phyloP scores from a whole-genome alignment of 805 yeast genomes.

The Millerozyma acaciae region DNA sequence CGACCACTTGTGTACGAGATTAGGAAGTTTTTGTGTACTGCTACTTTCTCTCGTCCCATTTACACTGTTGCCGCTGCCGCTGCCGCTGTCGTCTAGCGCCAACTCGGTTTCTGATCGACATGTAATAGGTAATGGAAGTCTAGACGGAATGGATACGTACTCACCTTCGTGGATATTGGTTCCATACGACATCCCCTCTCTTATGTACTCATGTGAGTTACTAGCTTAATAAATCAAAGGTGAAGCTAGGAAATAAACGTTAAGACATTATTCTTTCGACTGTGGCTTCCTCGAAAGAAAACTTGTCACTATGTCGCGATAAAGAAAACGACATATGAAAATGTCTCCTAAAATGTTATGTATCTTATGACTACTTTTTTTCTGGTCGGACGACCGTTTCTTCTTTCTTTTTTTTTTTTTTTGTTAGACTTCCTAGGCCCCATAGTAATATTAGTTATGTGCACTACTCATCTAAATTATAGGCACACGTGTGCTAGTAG shows the following conservation, averaged over 20 bases:
- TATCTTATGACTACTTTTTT: too few relatives aligned
- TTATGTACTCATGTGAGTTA: too few relatives aligned
- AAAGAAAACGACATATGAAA: too few relatives aligned
- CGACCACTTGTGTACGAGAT: slow-evolving; percentile 70
- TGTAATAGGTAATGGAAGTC: slow-evolving; percentile 26
- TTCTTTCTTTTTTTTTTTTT: neutral
- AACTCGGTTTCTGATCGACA: slow-evolving; percentile 16
- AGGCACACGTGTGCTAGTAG: too few relatives aligned
- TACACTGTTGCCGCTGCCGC: neutral
- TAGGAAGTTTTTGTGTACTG: slow-evolving; percentile 13
- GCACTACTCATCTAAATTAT: neutral
- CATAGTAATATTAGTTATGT: neutral
- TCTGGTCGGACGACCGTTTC: too few relatives aligned
- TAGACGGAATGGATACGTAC: slow-evolving; percentile 21
- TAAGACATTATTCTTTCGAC: too few relatives aligned
- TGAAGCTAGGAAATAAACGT: too few relatives aligned
- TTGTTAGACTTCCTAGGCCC: neutral
- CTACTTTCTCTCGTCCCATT: neutral
- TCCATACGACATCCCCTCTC: slow-evolving; percentile 8
- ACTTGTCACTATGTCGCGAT: too few relatives aligned
- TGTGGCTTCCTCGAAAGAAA: too few relatives aligned
- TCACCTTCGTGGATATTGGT: slow-evolving; percentile 33
- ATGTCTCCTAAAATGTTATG: too few relatives aligned
- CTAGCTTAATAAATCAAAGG: too few relatives aligned
- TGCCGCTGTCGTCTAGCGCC: neutral